Conservation (phyloP, 2,329 filamentous ascomycete species). For the Hyphodiscus sp. region DNA sequence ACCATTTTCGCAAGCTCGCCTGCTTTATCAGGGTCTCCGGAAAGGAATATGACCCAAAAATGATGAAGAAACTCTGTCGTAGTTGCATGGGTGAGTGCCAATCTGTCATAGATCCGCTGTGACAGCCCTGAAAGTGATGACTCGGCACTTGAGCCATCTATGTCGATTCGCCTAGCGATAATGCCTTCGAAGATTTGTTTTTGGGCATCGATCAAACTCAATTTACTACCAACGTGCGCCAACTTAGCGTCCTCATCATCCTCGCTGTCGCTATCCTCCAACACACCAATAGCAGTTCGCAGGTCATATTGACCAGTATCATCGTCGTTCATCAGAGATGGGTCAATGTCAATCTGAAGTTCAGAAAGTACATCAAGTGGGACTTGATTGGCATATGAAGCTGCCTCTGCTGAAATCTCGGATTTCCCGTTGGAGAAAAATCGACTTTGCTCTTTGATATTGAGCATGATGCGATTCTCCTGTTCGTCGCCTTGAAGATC, state of each 20-base stretch:
- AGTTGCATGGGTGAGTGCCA: conserved; percentile 80
- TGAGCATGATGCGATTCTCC: conserved; percentile 74
- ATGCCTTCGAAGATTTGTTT: conserved; percentile 61
- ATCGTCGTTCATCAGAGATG: conserved; percentile 38
- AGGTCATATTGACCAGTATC: conserved; percentile 50
- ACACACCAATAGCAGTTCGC: conserved; percentile 57
- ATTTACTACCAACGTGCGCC: conserved; percentile 61
- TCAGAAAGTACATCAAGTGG: conserved; percentile 60
- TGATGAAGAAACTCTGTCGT: conserved; percentile 95
- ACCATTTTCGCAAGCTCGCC: conserved; percentile 74
- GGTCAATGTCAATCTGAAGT: conserved; percentile 55
- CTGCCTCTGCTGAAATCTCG: conserved; percentile 33
- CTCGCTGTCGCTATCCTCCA: conserved; percentile 64
- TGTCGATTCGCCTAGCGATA: conserved; percentile 52
- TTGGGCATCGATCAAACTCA: conserved; percentile 57
- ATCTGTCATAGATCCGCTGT: conserved; percentile 48
- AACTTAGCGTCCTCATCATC: conserved; percentile 49
- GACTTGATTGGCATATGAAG: conserved; percentile 60
- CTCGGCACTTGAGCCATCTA: conserved; percentile 38
- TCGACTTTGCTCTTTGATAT: conserved; percentile 78
- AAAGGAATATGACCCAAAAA: conserved; percentile 91
- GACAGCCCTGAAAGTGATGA: conserved; percentile 37
- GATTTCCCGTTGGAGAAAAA: conserved; percentile 62
- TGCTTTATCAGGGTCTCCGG: conserved; percentile 75
- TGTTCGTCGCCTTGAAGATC: conserved; percentile 72